Evolutionary conservation across 257 asterid species (phyloP).

Genomic region (Nicotiana benthamiana): DNA sequence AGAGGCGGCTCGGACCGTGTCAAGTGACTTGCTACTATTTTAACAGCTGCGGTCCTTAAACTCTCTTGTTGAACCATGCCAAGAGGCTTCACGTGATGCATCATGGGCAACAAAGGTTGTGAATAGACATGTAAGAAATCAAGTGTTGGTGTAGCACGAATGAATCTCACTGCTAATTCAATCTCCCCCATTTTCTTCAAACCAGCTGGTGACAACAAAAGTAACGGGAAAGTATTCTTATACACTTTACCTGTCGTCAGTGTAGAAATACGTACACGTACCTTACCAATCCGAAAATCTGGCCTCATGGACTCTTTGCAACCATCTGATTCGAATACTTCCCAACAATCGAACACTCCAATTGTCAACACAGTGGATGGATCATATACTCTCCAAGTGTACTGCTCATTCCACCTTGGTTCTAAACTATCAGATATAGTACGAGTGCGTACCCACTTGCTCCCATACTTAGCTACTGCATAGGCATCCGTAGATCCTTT

Average conservation of each 20-base stretch:
- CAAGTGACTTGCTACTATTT: slow-evolving; percentile 51
- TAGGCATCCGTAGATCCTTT: slow-evolving; percentile 81
- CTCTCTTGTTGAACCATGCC: slow-evolving; percentile 64
- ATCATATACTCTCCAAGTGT: slow-evolving; percentile 83
- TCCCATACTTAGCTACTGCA: slow-evolving; percentile 76
- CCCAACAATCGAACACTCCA: slow-evolving; percentile 79
- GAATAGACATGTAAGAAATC: slow-evolving; percentile 69
- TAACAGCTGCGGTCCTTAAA: slow-evolving; percentile 40
- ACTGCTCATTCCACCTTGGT: slow-evolving; percentile 90
- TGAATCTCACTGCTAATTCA: slow-evolving; percentile 59
- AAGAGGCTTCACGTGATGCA: slow-evolving; percentile 78
- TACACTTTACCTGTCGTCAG: slow-evolving; percentile 54
- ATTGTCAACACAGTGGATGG: slow-evolving; percentile 73
- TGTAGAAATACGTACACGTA: slow-evolving; percentile 69
- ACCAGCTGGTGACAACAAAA: slow-evolving; percentile 49
- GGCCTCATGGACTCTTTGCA: slow-evolving; percentile 31
- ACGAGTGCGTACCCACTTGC: slow-evolving; percentile 83
- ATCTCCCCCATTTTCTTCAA: slow-evolving; percentile 86
- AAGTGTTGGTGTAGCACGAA: slow-evolving; percentile 52
- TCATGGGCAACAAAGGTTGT: slow-evolving; percentile 60
- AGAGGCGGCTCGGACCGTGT: slow-evolving; percentile 82
- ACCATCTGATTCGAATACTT: slow-evolving; percentile 36
- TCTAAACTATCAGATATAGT: slow-evolving; percentile 59
- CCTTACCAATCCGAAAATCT: slow-evolving; percentile 72
- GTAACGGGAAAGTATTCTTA: slow-evolving; percentile 44